A percentile compares a stretch with the other conserved stretches of the same genome.
These are phyloP conservation scores for Crithidia acanthocephali DNA, from an alignment of 208 protist genomes.

Conservation along the genomic window DNA sequence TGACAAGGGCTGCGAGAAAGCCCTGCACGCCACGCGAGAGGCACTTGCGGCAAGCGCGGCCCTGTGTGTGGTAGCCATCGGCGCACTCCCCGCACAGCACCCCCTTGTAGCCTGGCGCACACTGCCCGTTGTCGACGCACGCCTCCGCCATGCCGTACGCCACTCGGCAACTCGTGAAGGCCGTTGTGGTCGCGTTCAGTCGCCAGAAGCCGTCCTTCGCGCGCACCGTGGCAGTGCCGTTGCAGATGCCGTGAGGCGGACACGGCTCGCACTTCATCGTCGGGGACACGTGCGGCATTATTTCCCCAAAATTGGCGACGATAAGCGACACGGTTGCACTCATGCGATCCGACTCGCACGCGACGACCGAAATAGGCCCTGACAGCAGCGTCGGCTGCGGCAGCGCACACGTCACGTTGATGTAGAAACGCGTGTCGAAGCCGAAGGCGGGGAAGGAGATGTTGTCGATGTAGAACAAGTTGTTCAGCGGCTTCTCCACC, in stretches of 20 bases:
- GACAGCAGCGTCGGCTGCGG: conserved; percentile 18
- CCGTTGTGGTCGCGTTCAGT: conserved; percentile 5
- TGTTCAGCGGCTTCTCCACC: conserved; percentile 19
- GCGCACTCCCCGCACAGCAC: conserved; percentile 37
- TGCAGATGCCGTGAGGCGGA: conserved; percentile 37
- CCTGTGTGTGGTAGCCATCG: conserved; percentile 19
- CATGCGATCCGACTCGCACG: conserved; percentile 24
- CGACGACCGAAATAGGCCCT: conserved; percentile 12
- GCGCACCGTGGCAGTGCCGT: conserved; percentile 29
- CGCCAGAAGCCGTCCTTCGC: conserved; percentile 47
- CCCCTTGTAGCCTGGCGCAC: conserved; percentile 39
- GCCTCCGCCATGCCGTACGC: conserved; percentile 30
- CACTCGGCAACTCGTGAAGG: conserved; percentile 33
- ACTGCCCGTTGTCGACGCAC: conserved; percentile 35
- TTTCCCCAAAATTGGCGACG: not conserved
- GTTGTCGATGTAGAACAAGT: conserved; percentile 40
- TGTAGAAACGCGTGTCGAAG: conserved; percentile 19
- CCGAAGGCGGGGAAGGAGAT: conserved; percentile 26
- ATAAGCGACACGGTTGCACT: not conserved
- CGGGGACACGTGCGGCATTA: not conserved
- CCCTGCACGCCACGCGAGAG: conserved; percentile 15
- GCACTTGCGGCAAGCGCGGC: conserved; percentile 33
- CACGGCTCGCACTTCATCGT: conserved; percentile 33
- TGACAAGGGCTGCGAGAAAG: conserved; percentile 29
- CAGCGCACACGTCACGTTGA: conserved; percentile 20